Evolutionary conservation across 805 yeast species (phyloP).

Genomic region (Cyberlindnera euphorbiae): DNA sequence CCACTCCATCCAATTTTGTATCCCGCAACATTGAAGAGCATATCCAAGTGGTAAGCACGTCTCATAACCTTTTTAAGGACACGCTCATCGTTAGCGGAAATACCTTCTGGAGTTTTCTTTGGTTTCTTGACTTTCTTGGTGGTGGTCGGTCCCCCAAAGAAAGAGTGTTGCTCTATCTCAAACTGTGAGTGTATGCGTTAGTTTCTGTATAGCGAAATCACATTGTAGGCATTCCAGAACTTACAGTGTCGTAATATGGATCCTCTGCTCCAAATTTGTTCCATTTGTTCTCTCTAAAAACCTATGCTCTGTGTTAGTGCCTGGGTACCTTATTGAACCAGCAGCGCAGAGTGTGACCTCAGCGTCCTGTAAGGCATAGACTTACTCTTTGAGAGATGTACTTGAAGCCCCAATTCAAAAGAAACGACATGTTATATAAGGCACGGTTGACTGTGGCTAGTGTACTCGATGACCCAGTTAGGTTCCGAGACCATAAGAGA

Average conservation of each 20-base stretch:
- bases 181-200: constrained; percentile 15
- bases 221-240: too few relatives aligned
- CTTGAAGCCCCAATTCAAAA: constrained; percentile 19
- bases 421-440: constrained; percentile 12
- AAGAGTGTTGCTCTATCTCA: constrained; percentile 21
- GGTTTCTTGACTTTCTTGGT: constrained; percentile 19
- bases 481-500: too few relatives aligned
- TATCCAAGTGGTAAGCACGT: constrained; percentile 65
- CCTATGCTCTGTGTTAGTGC: constrained; percentile 12
- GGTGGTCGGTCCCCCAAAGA: constrained; percentile 15
- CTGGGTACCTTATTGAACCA: too few relatives aligned
- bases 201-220: too few relatives aligned
- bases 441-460: too few relatives aligned
- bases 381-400: constrained; percentile 23
- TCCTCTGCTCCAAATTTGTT: constrained; percentile 39
- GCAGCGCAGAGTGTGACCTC: too few relatives aligned
- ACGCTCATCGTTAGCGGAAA: constrained; percentile 47
- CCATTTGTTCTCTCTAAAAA: constrained; percentile 29
- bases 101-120: constrained; percentile 48
- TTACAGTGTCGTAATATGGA: constrained; percentile 36
- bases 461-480: too few relatives aligned
- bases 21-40: constrained; percentile 59
- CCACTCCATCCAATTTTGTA: constrained; percentile 67
- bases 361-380: too few relatives aligned
- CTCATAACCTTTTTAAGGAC: constrained; percentile 48